phyloP scores from a whole-genome alignment of 1,284 basidiomycete genomes.

The Phylloporus sp. region DNA sequence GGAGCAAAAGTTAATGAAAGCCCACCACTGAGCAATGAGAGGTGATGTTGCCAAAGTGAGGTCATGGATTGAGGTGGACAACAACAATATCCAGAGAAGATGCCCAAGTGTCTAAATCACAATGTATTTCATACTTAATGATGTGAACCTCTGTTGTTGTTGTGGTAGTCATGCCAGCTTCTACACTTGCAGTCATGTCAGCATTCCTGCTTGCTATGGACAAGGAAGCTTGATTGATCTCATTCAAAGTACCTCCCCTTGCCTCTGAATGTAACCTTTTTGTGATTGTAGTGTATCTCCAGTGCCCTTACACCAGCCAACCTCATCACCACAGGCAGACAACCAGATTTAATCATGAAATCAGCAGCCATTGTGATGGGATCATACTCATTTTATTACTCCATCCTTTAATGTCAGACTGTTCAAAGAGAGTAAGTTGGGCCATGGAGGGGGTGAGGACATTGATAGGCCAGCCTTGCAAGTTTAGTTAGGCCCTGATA shows the following conservation, averaged over 20 bases:
- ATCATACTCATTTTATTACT: constrained; percentile 90
- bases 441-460: constrained; percentile 95
- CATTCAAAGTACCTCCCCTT: constrained; percentile 50
- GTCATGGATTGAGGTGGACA: constrained; percentile 85
- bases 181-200: no score
- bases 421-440: constrained; percentile 92
- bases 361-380: constrained; percentile 93
- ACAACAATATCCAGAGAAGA: constrained; percentile 88
- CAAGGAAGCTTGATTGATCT: constrained; percentile 29
- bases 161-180: constrained; percentile 3
- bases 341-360: constrained; percentile 93
- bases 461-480: constrained; percentile 98
- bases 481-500: constrained; percentile 93
- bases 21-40: no score
- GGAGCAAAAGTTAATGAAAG: no score
- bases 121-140: constrained; percentile 94
- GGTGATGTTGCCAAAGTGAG: no score
- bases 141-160: constrained; percentile 50
- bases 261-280: constrained; percentile 80
- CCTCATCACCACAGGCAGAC: constrained; percentile 89
- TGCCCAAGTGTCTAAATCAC: constrained; percentile 94
- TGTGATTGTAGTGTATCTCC: constrained; percentile 86
- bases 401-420: constrained; percentile 98
- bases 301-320: constrained; percentile 82
- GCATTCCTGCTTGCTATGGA: constrained; percentile 11